A percentile compares a stretch with the other conserved stretches of the same genome.
Evolutionary conservation across 139 green algal species (phyloP).

Genomic region (Pseudopediastrum boryanum): DNA sequence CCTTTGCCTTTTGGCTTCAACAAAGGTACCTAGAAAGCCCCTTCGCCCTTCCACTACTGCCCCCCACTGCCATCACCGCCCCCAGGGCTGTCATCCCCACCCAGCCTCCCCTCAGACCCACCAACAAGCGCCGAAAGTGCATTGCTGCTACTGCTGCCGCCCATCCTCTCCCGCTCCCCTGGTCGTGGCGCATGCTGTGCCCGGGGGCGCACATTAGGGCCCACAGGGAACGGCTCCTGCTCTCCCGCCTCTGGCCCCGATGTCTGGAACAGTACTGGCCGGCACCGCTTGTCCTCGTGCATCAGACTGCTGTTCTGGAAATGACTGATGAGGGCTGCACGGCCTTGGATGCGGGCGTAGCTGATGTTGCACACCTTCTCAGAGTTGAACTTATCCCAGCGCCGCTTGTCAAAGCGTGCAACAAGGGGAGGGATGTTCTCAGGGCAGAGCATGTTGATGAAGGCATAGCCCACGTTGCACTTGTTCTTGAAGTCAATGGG

Average conservation of each 20-base stretch:
- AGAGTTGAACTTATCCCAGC: slow-evolving; percentile 98
- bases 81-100: too few species aligned
- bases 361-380: slow-evolving; percentile 91
- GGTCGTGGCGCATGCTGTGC: too few species aligned
- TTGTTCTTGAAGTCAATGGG: slow-evolving; percentile 99
- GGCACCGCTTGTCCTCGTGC: slow-evolving; percentile 98
- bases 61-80: too few species aligned
- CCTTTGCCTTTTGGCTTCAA: too few species aligned
- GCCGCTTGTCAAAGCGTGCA: slow-evolving; percentile 89
- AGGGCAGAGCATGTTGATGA: slow-evolving; percentile 95
- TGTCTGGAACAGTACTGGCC: slow-evolving; percentile 91
- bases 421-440: slow-evolving; percentile 83
- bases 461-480: slow-evolving; percentile 99
- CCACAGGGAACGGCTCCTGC: slow-evolving; percentile 60
- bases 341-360: slow-evolving; percentile 95
- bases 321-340: slow-evolving; percentile 88
- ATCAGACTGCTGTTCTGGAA: slow-evolving; percentile 97
- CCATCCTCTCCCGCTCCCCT: too few species aligned
- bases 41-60: too few species aligned
- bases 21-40: too few species aligned
- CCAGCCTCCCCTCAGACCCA: too few species aligned
- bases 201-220: slow-evolving; percentile 33
- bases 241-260: slow-evolving; percentile 50
- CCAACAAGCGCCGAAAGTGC: too few species aligned
- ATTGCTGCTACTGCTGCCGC: too few species aligned